phyloP scores from a whole-genome alignment of 805 yeast species.

The Saturnispora diversa region DNA sequence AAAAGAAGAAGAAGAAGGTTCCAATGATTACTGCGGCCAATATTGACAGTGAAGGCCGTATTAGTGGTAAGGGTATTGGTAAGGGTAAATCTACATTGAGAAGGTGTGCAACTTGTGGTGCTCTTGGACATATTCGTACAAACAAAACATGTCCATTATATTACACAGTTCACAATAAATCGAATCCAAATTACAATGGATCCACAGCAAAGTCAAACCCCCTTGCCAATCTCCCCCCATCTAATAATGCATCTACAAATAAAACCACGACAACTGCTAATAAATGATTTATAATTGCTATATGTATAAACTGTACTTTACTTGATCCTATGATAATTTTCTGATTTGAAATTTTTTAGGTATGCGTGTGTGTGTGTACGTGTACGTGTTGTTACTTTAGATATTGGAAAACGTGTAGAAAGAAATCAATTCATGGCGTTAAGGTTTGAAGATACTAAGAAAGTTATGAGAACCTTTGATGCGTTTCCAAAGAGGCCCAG shows the following conservation, averaged over 20 bases:
- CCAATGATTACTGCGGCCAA: conserved; percentile 29
- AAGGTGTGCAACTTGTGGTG: conserved; percentile 92
- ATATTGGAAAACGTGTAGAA: too few species aligned
- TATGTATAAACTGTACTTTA: neutral
- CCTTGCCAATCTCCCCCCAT: neutral
- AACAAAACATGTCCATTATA: conserved; percentile 89
- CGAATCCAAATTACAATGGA: conserved; percentile 28
- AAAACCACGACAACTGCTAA: neutral
- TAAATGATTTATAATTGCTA: neutral
- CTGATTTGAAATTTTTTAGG: too few species aligned
- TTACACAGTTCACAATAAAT: conserved; percentile 34
- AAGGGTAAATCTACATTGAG: conserved; percentile 68
- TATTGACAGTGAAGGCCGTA: conserved; percentile 30
- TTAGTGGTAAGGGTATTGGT: conserved; percentile 62
- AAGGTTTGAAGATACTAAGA: conserved; percentile 7
- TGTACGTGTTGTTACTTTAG: too few species aligned
- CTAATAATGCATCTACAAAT: neutral
- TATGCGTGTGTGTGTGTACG: too few species aligned
- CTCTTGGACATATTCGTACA: conserved; percentile 89
- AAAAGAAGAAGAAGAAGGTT: conserved; percentile 32
- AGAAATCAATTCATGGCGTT: conserved; percentile 1
- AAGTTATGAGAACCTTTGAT: conserved; percentile 45
- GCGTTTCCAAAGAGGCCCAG: conserved; percentile 70
- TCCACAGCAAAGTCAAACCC: conserved; percentile 18
- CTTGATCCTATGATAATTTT: too few species aligned